phyloP scores from a whole-genome alignment of 345 rosid genomes.

The Mercurialis annua region DNA sequence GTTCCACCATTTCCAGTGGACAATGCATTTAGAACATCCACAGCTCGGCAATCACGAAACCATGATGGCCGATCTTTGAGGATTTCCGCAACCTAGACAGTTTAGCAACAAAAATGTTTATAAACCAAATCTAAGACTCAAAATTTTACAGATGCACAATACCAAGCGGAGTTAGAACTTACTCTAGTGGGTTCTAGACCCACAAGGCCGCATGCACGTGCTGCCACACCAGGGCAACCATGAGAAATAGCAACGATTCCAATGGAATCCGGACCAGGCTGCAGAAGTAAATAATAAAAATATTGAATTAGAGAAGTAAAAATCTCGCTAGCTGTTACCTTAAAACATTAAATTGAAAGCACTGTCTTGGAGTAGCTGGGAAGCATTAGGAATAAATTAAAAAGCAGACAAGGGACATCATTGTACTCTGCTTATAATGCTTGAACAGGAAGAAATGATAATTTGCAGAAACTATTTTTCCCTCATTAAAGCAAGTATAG shows the following conservation, averaged over 20 bases:
- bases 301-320: background rate
- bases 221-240: slow-evolving; percentile 99
- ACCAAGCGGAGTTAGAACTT: slow-evolving; percentile 21
- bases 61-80: slow-evolving; percentile 97
- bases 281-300: slow-evolving; percentile 11
- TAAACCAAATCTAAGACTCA: background rate
- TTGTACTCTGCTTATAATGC: background rate
- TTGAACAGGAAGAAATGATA: background rate
- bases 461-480: background rate
- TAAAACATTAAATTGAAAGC: background rate
- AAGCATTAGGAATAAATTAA: background rate
- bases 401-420: background rate
- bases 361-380: background rate
- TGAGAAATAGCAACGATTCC: slow-evolving; percentile 99
- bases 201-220: slow-evolving; percentile 99
- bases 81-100: slow-evolving; percentile 87
- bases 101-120: background rate
- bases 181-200: slow-evolving; percentile 99
- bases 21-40: slow-evolving; percentile 89
- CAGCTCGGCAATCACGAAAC: slow-evolving; percentile 99
- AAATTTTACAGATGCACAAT: background rate
- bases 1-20: slow-evolving; percentile 99
- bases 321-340: background rate
- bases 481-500: background rate
- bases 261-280: slow-evolving; percentile 99